Base-by-base conservation (phyloP, 2,329 filamentous ascomycete genomes). In the Hawksworthiomyces lignivorus region DNA sequence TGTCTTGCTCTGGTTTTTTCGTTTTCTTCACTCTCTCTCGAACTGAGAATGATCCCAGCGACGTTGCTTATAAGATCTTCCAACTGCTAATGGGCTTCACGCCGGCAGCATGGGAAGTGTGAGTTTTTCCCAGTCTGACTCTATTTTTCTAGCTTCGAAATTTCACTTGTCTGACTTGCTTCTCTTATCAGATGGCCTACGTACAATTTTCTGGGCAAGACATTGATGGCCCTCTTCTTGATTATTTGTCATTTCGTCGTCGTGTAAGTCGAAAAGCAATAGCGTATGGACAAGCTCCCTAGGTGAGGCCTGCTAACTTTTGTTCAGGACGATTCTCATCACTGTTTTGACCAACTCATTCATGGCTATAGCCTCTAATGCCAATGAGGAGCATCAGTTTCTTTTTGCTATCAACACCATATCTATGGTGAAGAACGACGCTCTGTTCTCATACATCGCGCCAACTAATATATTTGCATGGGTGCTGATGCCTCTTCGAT, bases 351-450 rank as follows among this genome's bases (percentile, higher is more conserved):
- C 89, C 5, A 96, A 96, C 57, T 94, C 87, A 0, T 97, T 96
- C 66, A 94, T 94, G 84, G 80, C 84, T 2, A 90, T 96, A 57
- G 87, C 92, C 3, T 87, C 87, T 39, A 96, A 96, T 56, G 88
- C 89, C 7, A 87, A 87, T 41, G 84, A 96, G 59, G 90, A 96
- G 62, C 89, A 96, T 48, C 78, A 82, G 69, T 96, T 95, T 57
- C 65, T 96, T 3, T 96, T 97, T 56, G 90, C 90, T 0, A 88
- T 97, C 60, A 97, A 96, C 57, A 94, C 90, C 5, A 94, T 96
- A 37, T 94, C 87, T 5, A 94, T 95, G 86, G 90, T 96, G 50
- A 97, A 96, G 62, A 95, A 92, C n/a, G 90, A 97, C 59, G 85
- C 88, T 0, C 69, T 96, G 0, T 97, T 97, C 67, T 94, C 87